These are phyloP conservation scores for Gnaphalium uliginosum DNA, from an alignment of 129 eudicot genomes.

Conservation along the genomic window DNA sequence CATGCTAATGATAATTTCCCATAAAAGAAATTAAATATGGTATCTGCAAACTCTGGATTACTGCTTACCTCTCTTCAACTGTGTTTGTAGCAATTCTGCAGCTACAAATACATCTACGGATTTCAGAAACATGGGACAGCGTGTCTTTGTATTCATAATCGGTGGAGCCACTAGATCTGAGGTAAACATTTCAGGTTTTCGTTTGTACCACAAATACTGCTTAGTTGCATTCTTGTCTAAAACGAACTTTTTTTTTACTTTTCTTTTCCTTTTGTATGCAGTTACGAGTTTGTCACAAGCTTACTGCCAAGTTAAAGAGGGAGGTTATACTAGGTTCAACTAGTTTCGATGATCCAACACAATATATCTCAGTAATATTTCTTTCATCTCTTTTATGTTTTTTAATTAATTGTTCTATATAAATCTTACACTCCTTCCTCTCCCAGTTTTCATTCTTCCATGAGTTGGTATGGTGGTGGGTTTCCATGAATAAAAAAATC, in stretches of 20 bases:
- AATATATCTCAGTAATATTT: conserved; percentile 64
- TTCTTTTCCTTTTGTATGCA: conserved; percentile 23
- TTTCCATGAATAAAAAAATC: neutral
- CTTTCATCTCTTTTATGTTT: neutral
- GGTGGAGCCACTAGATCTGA: conserved; percentile 94
- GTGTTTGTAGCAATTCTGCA: conserved; percentile 55
- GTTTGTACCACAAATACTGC: neutral
- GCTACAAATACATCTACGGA: conserved; percentile 52
- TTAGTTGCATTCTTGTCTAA: neutral
- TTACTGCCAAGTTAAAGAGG: conserved; percentile 84
- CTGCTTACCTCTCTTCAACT: conserved; percentile 18
- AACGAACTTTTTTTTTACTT: neutral
- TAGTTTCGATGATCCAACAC: conserved; percentile 86
- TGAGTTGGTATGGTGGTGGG: neutral
- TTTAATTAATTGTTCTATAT: neutral
- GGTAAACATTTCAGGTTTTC: conserved; percentile 32
- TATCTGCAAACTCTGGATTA: conserved; percentile 8
- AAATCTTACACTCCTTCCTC: neutral
- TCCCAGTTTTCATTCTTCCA: no score
- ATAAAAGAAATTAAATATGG: neutral
- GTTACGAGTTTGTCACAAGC: conserved; percentile 91
- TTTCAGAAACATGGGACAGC: conserved; percentile 77
- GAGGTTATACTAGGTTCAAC: conserved; percentile 93
- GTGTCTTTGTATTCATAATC: conserved; percentile 72
- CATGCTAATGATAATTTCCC: neutral